Evolutionary conservation across 2,329 filamentous ascomycete genomes (phyloP), one percentile per base, ranked within the genome.

Genomic region (Microcyclosporella mali): DNA sequence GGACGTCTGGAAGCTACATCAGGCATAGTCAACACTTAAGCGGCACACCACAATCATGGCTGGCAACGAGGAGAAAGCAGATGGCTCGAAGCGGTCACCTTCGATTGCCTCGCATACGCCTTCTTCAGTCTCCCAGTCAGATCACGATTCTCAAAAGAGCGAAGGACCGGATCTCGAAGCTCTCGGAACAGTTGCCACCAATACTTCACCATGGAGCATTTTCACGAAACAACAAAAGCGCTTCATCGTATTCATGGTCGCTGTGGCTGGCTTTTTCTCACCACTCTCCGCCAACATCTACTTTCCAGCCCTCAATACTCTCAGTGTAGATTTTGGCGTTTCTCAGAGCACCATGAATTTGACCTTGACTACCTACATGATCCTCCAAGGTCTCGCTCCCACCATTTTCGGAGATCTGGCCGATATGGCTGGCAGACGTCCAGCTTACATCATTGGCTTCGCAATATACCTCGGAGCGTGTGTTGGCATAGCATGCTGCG

Each of bases 321-420:
- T 79, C 6, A 67, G 74, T 7, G 47, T 64, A 3, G 71, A 75
- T 37, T 64, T 78, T 11, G 19, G 66, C 14, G 69, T 77, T 17
- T 57, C 60, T 3, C 56, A 51, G 9, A 55, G 46, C 14, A 44
- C 61, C 38, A 67, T 75, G 52, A 74, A 75, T 55, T 55, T 76
- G 38, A 73, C 72, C 6, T 56, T 77, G 17, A 81, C 78, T 2
- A 75, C 75, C 1, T 81, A 78, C 58, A 77, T 80, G 67, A 72
- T 75, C 30, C 68, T 74, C 27, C 74, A 78, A 64, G 75, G 72
- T 2, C 57, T 78, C 6, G 53, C 56, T 4, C 56, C 55, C 2
- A 52, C 48, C 6, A 46, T 58, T 32, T 47, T 55, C 17, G 56
- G 47, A 4, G 49, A 49, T 36, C 34, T 58, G 6, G 41, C 49